These are phyloP conservation scores for Orbilia quercus DNA, from an alignment of 2,329 filamentous ascomycete species.

Conservation along the genomic window DNA sequence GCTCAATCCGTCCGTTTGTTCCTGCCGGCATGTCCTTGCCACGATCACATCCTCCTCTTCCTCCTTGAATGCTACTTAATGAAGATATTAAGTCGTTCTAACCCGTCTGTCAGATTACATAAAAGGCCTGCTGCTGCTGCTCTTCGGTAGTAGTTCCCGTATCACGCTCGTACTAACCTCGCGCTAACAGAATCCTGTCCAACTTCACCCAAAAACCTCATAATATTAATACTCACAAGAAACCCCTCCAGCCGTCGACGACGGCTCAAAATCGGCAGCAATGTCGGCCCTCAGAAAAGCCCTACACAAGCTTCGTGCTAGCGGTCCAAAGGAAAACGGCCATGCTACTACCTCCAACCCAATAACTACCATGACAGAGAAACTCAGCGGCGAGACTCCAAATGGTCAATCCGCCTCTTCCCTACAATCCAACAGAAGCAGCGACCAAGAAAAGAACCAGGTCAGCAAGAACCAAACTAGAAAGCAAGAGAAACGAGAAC, in stretches of 20 bases:
- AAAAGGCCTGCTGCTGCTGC: too few species aligned
- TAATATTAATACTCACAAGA: not conserved
- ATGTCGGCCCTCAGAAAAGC: slow-evolving; percentile 55
- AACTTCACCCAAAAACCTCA: not conserved
- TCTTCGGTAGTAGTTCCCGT: too few species aligned
- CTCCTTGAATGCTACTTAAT: too few species aligned
- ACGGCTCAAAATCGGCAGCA: slow-evolving; percentile 20
- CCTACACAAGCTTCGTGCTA: slow-evolving; percentile 45
- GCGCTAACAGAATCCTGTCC: too few species aligned
- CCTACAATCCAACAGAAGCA: slow-evolving; percentile 38
- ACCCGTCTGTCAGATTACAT: too few species aligned
- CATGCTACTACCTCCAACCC: slow-evolving; percentile 4
- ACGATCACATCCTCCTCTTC: not conserved
- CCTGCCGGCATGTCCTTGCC: not conserved
- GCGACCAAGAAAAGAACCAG: slow-evolving; percentile 35
- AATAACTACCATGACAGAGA: slow-evolving; percentile 23
- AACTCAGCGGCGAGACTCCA: slow-evolving; percentile 41
- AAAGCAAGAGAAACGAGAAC: slow-evolving; percentile 63
- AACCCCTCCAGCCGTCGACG: not conserved
- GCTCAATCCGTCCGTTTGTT: not conserved
- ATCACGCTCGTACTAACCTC: too few species aligned
- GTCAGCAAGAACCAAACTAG: slow-evolving; percentile 65
- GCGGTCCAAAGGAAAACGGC: slow-evolving; percentile 22
- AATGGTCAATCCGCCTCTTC: slow-evolving; percentile 45
- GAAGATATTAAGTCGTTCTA: too few species aligned